Base-by-base conservation (phyloP, 2,329 filamentous ascomycete genomes). In the Pseudocercospora pini-densiflorae region DNA sequence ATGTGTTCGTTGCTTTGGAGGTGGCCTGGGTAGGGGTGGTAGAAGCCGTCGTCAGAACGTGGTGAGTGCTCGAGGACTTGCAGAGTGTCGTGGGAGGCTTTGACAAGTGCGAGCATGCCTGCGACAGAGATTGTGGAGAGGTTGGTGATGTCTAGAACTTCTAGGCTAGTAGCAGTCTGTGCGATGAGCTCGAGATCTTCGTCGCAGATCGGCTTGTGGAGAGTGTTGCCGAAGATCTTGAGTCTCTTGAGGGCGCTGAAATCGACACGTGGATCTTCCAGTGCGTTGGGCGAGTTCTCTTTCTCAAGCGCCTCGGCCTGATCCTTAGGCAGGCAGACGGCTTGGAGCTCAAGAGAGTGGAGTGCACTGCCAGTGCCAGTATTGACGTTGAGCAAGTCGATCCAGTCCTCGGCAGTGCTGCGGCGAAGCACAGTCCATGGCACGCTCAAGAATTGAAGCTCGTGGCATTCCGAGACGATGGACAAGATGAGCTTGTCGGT, bases 171-270 rank as follows among this genome's bases (percentile, higher is more conserved):
- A 7, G 84, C 84, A 0, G 84, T 86, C 54, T 80, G 80, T 24
- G 85, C 81, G 63, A 87, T 85, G 59, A 79, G 78, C 43, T 78
- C 76, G 29, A 87, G 77, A 68, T 87, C 85, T 2, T 76, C 73
- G 65, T 87, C 84, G 40, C 76, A 81, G 68, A 87, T 77, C 3
- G 84, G 84, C 77, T 83, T 83, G 74, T 85, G 81, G 49, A 80
- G 81, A 6, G 84, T 85, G 74, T 85, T 82, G 64, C 85, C 85
- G 68, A 86, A 85, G 64, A 87, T 80, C 75, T 86, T 86, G 61
- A 87, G 75, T 21, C 83, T 81, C 62, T 80, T 80, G 51, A 87
- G 78, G 33, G 80, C 77, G 66, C 81, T 77, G 70, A 87, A 86
- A 74, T 85, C 79, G 65, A 85, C 80, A 1, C 73, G 68, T 7